Percentiles rank a stretch among this genome's conserved stretches.
These are phyloP conservation scores for Alternaria triticimaculans DNA, from an alignment of 2,329 filamentous ascomycete genomes.

Conservation along the genomic window DNA sequence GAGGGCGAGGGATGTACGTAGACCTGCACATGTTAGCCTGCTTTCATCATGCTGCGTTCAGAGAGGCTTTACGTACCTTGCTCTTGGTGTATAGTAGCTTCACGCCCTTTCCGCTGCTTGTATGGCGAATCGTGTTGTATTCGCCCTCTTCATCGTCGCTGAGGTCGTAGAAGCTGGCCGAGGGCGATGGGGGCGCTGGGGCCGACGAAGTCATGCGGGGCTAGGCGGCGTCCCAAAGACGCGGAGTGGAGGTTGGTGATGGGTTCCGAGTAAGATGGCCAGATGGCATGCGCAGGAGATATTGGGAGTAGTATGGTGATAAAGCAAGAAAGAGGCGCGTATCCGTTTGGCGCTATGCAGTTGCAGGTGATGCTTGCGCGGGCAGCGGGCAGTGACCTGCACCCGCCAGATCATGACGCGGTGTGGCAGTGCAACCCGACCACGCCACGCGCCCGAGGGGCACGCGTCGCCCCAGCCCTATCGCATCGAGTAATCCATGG, in stretches of 20 bases:
- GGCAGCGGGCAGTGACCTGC: not conserved
- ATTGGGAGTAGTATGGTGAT: not conserved
- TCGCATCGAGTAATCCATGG: slow-evolving; percentile 1
- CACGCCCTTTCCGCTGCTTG: slow-evolving; percentile 78
- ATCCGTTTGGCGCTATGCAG: slow-evolving; percentile 5
- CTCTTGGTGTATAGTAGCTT: slow-evolving; percentile 96
- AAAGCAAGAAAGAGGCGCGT: slow-evolving; percentile 4
- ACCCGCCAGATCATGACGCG: too few relatives aligned
- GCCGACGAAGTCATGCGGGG: slow-evolving; percentile 43
- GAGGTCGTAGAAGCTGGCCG: slow-evolving; percentile 91
- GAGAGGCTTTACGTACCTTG: slow-evolving; percentile 67
- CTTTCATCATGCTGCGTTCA: not conserved
- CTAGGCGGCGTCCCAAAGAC: slow-evolving; percentile 5
- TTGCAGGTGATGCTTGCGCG: slow-evolving; percentile 22
- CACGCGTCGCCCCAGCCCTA: not conserved
- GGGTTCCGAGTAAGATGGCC: not conserved
- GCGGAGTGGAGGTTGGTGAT: not conserved
- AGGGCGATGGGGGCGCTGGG: slow-evolving; percentile 68
- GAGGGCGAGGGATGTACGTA: slow-evolving; percentile 95
- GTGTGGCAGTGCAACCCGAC: not conserved
- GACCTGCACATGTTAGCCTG: slow-evolving; percentile 63
- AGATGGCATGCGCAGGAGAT: not conserved
- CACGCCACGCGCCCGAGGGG: too few relatives aligned
- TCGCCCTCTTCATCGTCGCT: slow-evolving; percentile 96
- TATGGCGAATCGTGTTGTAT: slow-evolving; percentile 91